Conservation (phyloP, 129 eudicot genomes). For the Solidago caesia region DNA sequence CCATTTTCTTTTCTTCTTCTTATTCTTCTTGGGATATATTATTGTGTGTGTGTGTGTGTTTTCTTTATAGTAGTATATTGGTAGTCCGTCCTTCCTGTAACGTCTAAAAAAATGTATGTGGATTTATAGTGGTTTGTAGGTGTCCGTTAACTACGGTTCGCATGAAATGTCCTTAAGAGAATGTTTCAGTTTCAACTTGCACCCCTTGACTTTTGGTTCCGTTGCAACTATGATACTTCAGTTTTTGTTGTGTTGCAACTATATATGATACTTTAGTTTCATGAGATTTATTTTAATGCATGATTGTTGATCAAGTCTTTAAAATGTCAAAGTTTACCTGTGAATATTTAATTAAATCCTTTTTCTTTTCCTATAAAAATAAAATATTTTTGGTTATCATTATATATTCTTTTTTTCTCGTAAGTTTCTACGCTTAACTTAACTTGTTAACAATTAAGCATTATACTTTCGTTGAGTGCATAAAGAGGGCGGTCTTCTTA, state of each 20-base stretch:
- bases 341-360: too few relatives aligned
- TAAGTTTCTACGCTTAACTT: too few relatives aligned
- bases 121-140: constrained; percentile 22
- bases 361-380: too few relatives aligned
- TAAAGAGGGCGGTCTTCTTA: too few relatives aligned
- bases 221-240: background rate
- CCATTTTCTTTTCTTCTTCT: background rate
- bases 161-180: constrained; percentile 1
- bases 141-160: constrained; percentile 1
- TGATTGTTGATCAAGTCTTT: constrained; percentile 6
- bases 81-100: background rate
- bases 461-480: too few relatives aligned
- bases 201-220: constrained; percentile 21
- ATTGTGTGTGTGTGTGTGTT: background rate
- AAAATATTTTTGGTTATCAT: too few relatives aligned
- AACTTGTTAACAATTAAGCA: too few relatives aligned
- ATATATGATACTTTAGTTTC: too few relatives aligned
- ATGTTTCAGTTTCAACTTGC: background rate
- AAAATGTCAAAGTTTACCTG: background rate
- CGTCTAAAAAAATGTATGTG: too few relatives aligned
- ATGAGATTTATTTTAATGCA: too few relatives aligned
- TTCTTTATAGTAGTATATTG: background rate
- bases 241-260: constrained; percentile 11
- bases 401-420: too few relatives aligned
- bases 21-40: background rate